phyloP scores from a whole-genome alignment of 352 stramenopile species.

The Thalassiosira livingstoniorum region DNA sequence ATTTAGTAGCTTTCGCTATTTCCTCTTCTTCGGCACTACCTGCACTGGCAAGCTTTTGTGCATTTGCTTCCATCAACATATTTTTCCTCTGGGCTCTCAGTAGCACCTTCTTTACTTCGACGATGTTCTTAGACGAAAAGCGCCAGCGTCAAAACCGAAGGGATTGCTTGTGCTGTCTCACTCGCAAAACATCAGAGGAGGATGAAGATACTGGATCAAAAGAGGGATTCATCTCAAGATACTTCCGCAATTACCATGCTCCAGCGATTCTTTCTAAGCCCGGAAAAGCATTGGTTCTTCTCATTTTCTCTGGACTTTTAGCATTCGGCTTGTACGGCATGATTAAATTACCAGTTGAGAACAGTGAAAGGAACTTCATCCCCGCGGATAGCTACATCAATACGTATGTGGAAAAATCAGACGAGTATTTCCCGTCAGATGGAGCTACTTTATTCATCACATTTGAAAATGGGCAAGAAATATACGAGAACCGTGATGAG shows the following conservation, averaged over 20 bases:
- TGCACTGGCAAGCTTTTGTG: conserved; percentile 80
- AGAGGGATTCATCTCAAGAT: conserved; percentile 64
- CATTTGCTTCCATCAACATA: conserved; percentile 76
- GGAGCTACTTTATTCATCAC: conserved; percentile 60
- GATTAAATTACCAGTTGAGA: conserved; percentile 72
- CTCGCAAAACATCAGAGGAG: conserved; percentile 34
- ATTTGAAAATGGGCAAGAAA: conserved; percentile 61
- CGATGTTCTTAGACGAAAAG: conserved; percentile 82
- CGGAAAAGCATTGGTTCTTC: conserved; percentile 53
- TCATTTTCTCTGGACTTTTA: conserved; percentile 64
- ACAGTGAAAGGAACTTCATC: conserved; percentile 80
- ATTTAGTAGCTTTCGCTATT: conserved; percentile 85
- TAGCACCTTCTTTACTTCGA: conserved; percentile 81
- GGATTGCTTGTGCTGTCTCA: conserved; percentile 83
- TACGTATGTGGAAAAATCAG: conserved; percentile 50
- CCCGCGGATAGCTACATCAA: conserved; percentile 83
- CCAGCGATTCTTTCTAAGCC: conserved; percentile 63
- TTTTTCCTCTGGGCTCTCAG: conserved; percentile 82
- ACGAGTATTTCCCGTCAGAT: conserved; percentile 62
- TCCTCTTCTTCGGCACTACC: conserved; percentile 71
- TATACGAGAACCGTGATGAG: conserved; percentile 59
- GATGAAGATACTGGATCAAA: conserved; percentile 60
- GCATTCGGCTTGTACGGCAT: conserved; percentile 64
- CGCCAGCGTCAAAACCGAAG: conserved; percentile 74
- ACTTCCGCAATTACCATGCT: conserved; percentile 71